A percentile compares a stretch with the other conserved stretches of the same genome.
These are phyloP conservation scores for Aureococcus anophagefferens DNA, from an alignment of 108 stramenopile genomes.

Conservation along the genomic window DNA sequence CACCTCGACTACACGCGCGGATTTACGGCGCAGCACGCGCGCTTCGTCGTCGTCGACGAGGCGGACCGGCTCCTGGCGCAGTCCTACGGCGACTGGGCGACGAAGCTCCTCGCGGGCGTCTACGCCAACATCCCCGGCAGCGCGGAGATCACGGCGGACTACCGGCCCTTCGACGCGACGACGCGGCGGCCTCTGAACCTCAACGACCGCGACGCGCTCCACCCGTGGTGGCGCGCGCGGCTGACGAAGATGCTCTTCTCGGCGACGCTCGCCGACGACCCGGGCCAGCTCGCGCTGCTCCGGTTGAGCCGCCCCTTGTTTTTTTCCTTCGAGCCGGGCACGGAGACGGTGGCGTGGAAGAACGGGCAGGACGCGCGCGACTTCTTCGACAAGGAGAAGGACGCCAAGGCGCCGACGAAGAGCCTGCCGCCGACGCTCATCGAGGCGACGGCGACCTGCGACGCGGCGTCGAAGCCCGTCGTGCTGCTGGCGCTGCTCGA, in stretches of 20 bases:
- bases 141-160: too few relatives aligned
- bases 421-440: background rate
- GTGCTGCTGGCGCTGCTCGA: background rate
- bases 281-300: background rate
- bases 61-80: conserved; percentile 84
- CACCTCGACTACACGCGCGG: conserved; percentile 83
- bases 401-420: background rate
- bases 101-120: conserved; percentile 39
- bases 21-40: conserved; percentile 77
- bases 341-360: too few relatives aligned
- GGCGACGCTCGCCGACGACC: background rate
- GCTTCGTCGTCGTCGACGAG: conserved; percentile 85
- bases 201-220: too few relatives aligned
- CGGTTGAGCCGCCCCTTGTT: background rate
- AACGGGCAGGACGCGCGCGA: background rate
- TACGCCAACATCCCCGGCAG: too few relatives aligned
- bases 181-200: background rate
- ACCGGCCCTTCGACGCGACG: background rate
- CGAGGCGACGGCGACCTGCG: background rate
- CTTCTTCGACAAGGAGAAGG: background rate
- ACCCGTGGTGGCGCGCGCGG: background rate
- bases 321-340: too few relatives aligned
- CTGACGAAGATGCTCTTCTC: background rate
- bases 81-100: conserved; percentile 82
- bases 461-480: background rate